These are phyloP conservation scores for Cryphonectria naterciae DNA, from an alignment of 2,329 filamentous ascomycete species.

Conservation along the genomic window DNA sequence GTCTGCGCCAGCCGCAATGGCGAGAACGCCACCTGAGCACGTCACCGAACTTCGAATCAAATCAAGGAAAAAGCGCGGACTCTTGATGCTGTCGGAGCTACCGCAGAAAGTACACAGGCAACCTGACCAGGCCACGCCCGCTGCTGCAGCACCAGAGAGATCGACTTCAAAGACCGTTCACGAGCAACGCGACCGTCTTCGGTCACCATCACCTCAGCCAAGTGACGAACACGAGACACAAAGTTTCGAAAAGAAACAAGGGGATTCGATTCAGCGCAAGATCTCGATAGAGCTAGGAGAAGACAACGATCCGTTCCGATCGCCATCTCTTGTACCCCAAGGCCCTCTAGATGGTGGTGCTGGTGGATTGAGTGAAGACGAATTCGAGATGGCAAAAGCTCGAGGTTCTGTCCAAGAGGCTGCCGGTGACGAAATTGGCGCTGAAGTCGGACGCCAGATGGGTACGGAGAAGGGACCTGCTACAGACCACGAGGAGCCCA, in stretches of 20 bases:
- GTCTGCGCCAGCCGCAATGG: too few species aligned
- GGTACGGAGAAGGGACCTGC: not conserved
- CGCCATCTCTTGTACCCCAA: not conserved
- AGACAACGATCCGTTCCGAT: conserved; percentile 6
- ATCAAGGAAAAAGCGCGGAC: conserved; percentile 50
- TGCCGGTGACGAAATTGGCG: not conserved
- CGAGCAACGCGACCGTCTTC: conserved; percentile 10
- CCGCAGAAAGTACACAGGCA: conserved; percentile 28
- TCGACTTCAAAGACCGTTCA: not conserved
- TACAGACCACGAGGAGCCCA: not conserved
- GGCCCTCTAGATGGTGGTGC: too few species aligned
- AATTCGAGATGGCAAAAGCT: not conserved
- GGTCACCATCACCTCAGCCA: conserved; percentile 1
- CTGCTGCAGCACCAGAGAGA: not conserved
- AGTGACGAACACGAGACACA: not conserved
- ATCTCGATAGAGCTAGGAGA: conserved; percentile 22
- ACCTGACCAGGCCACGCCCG: not conserved
- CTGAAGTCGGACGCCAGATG: not conserved
- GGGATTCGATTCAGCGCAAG: not conserved
- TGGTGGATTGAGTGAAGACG: not conserved
- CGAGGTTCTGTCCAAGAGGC: not conserved
- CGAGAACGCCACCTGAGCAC: conserved; percentile 32
- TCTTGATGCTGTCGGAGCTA: conserved; percentile 51
- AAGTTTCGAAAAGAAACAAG: not conserved
- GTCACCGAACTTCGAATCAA: conserved; percentile 53